Base-by-base conservation (phyloP, 2,329 filamentous ascomycete species). In the Beauveria sp. region DNA sequence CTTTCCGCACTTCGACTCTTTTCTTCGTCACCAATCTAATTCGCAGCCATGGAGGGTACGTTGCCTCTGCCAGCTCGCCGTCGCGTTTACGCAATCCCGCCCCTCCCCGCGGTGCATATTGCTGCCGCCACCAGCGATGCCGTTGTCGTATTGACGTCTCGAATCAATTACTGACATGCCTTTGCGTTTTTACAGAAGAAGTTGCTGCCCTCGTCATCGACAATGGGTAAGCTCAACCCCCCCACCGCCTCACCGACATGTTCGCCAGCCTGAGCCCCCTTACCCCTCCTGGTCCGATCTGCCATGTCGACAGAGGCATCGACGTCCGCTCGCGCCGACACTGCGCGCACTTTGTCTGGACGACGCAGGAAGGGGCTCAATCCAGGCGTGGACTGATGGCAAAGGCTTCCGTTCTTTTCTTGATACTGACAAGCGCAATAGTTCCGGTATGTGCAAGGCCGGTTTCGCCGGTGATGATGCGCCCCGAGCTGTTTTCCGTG, bases 361-460 rank as follows among this genome's bases (percentile, higher is more conserved):
- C 47, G 47, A 44, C 7, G n/a, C 16, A 43, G 26, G 14, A 47
- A 28, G 20, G 51, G 58, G n/a, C 40, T 43, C 22, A 40, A n/a
- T 24, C 5, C 12, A 24, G 50, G 50, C 58, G 54, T 43, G 14
- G 56, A 40, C n/a, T 9, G 22, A 47, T 10, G 41, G 48, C 10
- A 18, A 9, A 41, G 14, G 30, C 12, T 51, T 58, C 12, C n/a
- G 28, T 41, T 48, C 51, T 59, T 57, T 22, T 55, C 24, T 47
- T 44, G 55, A 64, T 44, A 67, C 79, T 82, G 68, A 82, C 75
- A 65, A 68, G 61, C 69, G 40, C 63, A 74, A 67, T 79, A 97
- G 93, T 89, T 97, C 94, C 82, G 94, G 94, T 88, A 97, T 99
- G 94, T 99, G 94, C 85, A 99, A 99, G 87, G 94, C 94, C 89